Evolutionary conservation across 176 grass and related monocot genomes (phyloP), one percentile per base, ranked within the genome.

Genomic region (Avena atlantica): DNA sequence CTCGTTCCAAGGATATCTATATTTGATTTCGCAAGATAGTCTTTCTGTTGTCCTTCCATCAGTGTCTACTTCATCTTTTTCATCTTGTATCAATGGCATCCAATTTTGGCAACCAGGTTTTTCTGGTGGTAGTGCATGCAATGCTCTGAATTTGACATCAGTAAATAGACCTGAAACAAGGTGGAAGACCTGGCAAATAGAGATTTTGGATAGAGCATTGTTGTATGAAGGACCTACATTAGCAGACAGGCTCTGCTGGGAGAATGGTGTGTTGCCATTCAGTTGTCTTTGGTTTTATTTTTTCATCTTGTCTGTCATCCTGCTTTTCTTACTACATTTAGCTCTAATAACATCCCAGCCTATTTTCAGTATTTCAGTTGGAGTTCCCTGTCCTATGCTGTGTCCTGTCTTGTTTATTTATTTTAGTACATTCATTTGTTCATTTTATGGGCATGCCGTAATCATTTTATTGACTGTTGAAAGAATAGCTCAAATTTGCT

Each of bases 1-100:
- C 70, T 89, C 89, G 79, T 96, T 92, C 74, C 89, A 96, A 77
- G 96, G 93, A 76, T 94, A 83, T 85, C 80, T 98, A 80, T 98
- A 98, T 94, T 75, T 98, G 80, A 84, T 98, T 84, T 88, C 92
- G 20, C 74, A 84, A 78, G 87, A 92, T 84, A 64, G 90, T 36
- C 82, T 98, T 70, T 96, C 85, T 90, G 96, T 98, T 29, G 87
- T 94, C 80, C 96, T 98, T 58, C 96, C 96, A 61, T 88, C 90
- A 76, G 78, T 94, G 91, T 96, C 83, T 74, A 59, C 91, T 82
- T 90, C 90, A 25, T 84, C 88, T 14, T 81, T 79, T 92, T 79
- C 85, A 71, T 76, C 87, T 83, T 67, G 61, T 31, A 50, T 19
- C 17, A 36, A 75, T 63, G 67, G 81, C 78, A 64, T 82, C 58